A percentile compares a stretch with the other conserved stretches of the same genome.
phyloP scores from a whole-genome alignment of 176 grass and related monocot genomes.

The Pontederia paniculata region DNA sequence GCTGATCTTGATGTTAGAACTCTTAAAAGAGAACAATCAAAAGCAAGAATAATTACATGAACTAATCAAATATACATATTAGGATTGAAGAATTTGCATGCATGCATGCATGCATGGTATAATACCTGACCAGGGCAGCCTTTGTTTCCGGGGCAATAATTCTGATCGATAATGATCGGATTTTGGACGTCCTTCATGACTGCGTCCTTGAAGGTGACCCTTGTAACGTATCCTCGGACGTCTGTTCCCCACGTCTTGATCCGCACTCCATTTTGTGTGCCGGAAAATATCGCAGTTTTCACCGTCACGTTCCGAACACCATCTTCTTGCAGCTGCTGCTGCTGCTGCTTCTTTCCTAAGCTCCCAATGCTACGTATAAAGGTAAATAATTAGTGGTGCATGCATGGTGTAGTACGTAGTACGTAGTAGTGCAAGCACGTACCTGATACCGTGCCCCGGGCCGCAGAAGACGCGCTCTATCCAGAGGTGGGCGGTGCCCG shows the following conservation, averaged over 20 bases:
- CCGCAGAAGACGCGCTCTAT: conserved; percentile 52
- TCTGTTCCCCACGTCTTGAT: conserved; percentile 57
- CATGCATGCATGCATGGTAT: not conserved
- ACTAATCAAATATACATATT: too few species aligned
- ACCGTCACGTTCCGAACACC: conserved; percentile 57
- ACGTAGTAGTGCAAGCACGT: not conserved
- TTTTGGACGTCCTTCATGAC: conserved; percentile 38
- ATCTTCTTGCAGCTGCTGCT: conserved; percentile 13
- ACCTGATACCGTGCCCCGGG: conserved; percentile 61
- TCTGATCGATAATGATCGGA: conserved; percentile 54
- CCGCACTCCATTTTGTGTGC: conserved; percentile 38
- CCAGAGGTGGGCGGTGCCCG: conserved; percentile 44
- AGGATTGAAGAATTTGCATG: too few species aligned
- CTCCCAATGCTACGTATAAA: conserved; percentile 38
- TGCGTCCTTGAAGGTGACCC: conserved; percentile 34
- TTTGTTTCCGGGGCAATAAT: conserved; percentile 38
- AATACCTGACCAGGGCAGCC: conserved; percentile 38
- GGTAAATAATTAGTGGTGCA: too few species aligned
- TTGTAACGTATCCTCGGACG: conserved; percentile 23
- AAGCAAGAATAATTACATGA: not conserved
- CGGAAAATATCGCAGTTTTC: conserved; percentile 26
- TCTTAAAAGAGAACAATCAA: not conserved
- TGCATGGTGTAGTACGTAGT: not conserved
- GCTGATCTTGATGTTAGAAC: conserved; percentile 24
- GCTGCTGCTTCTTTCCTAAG: conserved; percentile 27